Base-by-base conservation (phyloP, 768 basidiomycete species). In the Postia placenta region DNA sequence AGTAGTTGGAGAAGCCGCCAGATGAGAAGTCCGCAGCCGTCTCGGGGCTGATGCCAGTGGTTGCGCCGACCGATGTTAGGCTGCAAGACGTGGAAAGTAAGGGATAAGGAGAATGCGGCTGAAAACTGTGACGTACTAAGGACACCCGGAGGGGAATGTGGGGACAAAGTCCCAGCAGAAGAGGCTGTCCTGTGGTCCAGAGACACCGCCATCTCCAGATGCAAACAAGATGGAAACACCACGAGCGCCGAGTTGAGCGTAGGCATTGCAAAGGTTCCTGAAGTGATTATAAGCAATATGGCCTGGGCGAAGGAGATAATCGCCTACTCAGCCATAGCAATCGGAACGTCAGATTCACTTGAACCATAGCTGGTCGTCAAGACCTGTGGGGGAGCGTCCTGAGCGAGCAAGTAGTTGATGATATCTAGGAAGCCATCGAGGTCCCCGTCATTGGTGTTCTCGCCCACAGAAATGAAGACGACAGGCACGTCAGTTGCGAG, bases 311-410 rank as follows among this genome's bases (percentile, higher is more conserved):
- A 36, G 67, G 57, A 12, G 33, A 28, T 17, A 14, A 19, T 39
- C 38, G 45, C 59, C 25, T 25, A 62, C 61, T 53, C 48, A 2
- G 59, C 61, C 5, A 63, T 36, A 9, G 56, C 37, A 19, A 19
- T 23, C 22, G 52, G 53, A 30, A 64, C 49, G 50, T 57, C 56
- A 33, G 57, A 55, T 48, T 89, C 87, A 50, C 79, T 73, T 42
- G 87, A 83, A 11, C 75, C 81, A 58, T 88, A 89, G 55, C 82
- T 85, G 0, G 83, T 87, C 0, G 85, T 56, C 22, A 88, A 80
- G 11, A 77, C 69, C 51, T 77, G 73, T 7, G 85, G 82, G 1
- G 74, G 62, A 43, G 68, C 56, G 6, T 64, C 44, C 22, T 75
- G 71, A 9, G 56, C 57, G 1, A 78, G 65, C 14, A 86, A 56